phyloP scores from a whole-genome alignment of 2,329 filamentous ascomycete genomes.

The Setomelanomma holmii region DNA sequence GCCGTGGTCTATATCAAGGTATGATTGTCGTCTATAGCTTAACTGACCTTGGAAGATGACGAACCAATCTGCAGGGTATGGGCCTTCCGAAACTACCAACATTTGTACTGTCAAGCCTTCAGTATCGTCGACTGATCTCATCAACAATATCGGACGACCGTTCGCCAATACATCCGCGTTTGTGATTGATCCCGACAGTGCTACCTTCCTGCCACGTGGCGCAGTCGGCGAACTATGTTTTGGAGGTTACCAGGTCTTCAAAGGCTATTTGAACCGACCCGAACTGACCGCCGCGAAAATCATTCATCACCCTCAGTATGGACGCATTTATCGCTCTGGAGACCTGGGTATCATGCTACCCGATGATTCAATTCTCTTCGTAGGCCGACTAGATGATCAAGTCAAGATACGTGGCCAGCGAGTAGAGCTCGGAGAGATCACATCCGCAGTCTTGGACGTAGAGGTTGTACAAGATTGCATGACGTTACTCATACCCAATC shows the following conservation, averaged over 20 bases:
- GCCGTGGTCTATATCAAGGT: conserved; percentile 72
- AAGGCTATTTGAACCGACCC: conserved; percentile 74
- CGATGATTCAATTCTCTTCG: conserved; percentile 76
- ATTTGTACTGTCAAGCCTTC: conserved; percentile 77
- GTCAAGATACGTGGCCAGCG: conserved; percentile 82
- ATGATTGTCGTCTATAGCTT: conserved; percentile 34
- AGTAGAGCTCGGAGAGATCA: conserved; percentile 81
- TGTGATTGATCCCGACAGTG: conserved; percentile 58
- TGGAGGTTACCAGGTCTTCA: conserved; percentile 79
- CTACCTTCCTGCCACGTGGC: conserved; percentile 67
- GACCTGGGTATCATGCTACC: conserved; percentile 81
- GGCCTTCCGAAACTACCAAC: conserved; percentile 86
- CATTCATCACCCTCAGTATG: conserved; percentile 70
- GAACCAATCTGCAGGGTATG: conserved; percentile 61
- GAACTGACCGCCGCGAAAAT: conserved; percentile 71
- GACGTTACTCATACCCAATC: conserved; percentile 63
- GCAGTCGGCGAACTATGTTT: conserved; percentile 86
- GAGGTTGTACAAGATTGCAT: conserved; percentile 65
- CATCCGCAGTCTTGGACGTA: conserved; percentile 64
- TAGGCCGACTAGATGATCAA: conserved; percentile 78
- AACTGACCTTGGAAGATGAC: neutral
- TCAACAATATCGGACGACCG: conserved; percentile 78
- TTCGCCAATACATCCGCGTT: conserved; percentile 79
- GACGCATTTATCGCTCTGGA: conserved; percentile 80
- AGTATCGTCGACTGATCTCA: conserved; percentile 64